Conservation (phyloP, 192 early-diverging fungal genomes). For the Coemansia sp. region DNA sequence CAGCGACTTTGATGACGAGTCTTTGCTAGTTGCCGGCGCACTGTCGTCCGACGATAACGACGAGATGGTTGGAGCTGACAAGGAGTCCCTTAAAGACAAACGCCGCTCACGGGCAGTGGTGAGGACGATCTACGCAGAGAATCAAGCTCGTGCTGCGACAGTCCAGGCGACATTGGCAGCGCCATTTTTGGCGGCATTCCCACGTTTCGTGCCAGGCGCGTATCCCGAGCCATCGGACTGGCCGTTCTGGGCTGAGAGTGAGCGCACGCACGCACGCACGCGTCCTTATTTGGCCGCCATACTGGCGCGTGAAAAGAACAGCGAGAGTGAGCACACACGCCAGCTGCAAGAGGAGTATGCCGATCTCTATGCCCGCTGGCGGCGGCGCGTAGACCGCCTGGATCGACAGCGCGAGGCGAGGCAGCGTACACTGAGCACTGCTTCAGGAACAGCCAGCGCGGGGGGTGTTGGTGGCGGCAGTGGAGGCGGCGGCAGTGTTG, state of each 20-base stretch:
- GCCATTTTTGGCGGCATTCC: conserved; percentile 32
- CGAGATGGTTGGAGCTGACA: background rate
- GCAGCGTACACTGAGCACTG: conserved; percentile 18
- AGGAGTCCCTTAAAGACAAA: conserved; percentile 1
- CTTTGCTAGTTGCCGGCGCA: background rate
- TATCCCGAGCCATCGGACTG: conserved; percentile 39
- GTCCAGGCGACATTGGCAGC: conserved; percentile 22
- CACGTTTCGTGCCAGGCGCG: conserved; percentile 36
- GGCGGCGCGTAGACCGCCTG: conserved; percentile 41
- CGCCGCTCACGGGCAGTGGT: conserved; percentile 10
- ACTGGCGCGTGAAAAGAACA: conserved; percentile 19
- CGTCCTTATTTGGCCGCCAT: conserved; percentile 26
- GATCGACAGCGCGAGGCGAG: conserved; percentile 46
- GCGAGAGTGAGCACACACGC: conserved; percentile 17
- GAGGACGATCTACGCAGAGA: conserved; percentile 31
- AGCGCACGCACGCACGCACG: conserved; percentile 20
- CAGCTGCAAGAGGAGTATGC: conserved; percentile 42
- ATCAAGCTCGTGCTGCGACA: conserved; percentile 33
- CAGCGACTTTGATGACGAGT: background rate
- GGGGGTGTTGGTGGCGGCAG: background rate
- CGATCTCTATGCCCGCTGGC: conserved; percentile 44
- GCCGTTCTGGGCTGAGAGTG: conserved; percentile 48
- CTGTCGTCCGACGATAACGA: background rate
- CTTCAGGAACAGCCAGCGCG: background rate
- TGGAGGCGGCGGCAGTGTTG: conserved; percentile 1